Base-by-base conservation (phyloP, 1,139 yeast species). In the Meyerozyma carpophila region DNA sequence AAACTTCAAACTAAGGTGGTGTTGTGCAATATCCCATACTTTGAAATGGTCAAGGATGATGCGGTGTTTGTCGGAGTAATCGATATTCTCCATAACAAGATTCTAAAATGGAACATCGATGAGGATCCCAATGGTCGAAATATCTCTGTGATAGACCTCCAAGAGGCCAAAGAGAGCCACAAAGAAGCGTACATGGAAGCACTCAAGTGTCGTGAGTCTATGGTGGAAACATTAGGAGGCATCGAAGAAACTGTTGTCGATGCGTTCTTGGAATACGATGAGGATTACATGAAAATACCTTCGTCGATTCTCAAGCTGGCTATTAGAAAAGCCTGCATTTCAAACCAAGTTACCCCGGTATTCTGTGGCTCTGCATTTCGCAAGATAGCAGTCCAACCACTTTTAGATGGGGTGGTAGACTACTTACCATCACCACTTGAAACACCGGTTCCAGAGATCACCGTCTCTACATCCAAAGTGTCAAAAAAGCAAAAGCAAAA, bases 341-440 rank as follows among this genome's bases (percentile, higher is more conserved):
- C 62, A 1, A 75, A 77, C 43, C 65, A 69, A 34, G 71, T 88
- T 3, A 77, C 85, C 0, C 98, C 99, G 0, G 86, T 93, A 0
- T 66, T 90, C 34, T 89, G 97, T 62, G 98, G 99, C 3, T 87
- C 98, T 1, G 86, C 97, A 43, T 93, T 93, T 65, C 79, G 75
- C 50, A 93, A 93, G 58, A 85, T 93, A 43, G 98, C 98, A 11
- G 95, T 93, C 2, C 98, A 93, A 58, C 97, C 98, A 0, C 67
- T 94, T 44, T 67, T 93, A 65, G 98, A 93, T 60, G 91, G 95
- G 0, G 73, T 91, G 13, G 73, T 81, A 1, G 75, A 77, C 43
- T 93, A 77, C 55, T 68, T 94, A 31, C 98, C 99, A 0, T 79
- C 93, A 1, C 98, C 98, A 1, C 51, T 75, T 3, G 91, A 90